phyloP scores from a whole-genome alignment of 768 basidiomycete species.

The Boletales sp. region DNA sequence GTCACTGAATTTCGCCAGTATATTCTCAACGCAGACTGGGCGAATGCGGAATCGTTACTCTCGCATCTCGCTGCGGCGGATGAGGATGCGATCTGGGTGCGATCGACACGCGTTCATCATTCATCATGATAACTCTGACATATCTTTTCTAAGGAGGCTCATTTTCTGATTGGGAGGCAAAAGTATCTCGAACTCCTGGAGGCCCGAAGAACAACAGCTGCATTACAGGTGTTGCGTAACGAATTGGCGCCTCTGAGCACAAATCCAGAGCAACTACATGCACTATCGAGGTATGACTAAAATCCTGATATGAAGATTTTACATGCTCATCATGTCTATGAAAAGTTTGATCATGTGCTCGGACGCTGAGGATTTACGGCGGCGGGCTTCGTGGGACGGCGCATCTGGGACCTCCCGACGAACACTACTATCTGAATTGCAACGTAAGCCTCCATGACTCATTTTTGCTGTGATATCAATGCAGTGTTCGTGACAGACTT shows the following conservation, averaged over 20 bases:
- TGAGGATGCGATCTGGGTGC: conserved; percentile 66
- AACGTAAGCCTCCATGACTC: conserved; percentile 51
- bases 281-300: conserved; percentile 70
- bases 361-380: conserved; percentile 76
- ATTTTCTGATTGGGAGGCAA: conserved; percentile 88
- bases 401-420: conserved; percentile 75
- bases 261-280: conserved; percentile 79
- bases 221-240: conserved; percentile 80
- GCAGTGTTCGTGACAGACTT: conserved; percentile 49
- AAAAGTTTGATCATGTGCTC: conserved; percentile 89
- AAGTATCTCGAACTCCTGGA: conserved; percentile 95
- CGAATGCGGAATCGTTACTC: conserved; percentile 69
- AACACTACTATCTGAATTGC: conserved; percentile 71
- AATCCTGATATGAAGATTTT: conserved; percentile 4
- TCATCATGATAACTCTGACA: conserved; percentile 15
- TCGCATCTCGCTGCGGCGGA: conserved; percentile 65
- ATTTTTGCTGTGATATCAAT: not conserved
- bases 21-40: conserved; percentile 79
- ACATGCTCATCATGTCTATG: conserved; percentile 14
- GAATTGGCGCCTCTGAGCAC: conserved; percentile 83
- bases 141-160: conserved; percentile 56
- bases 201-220: conserved; percentile 70
- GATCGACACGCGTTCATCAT: conserved; percentile 26
- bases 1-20: conserved; percentile 79
- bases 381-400: conserved; percentile 87